These are phyloP conservation scores for Sarocladium kiliense DNA, from an alignment of 2,329 filamentous ascomycete genomes.

Conservation along the genomic window DNA sequence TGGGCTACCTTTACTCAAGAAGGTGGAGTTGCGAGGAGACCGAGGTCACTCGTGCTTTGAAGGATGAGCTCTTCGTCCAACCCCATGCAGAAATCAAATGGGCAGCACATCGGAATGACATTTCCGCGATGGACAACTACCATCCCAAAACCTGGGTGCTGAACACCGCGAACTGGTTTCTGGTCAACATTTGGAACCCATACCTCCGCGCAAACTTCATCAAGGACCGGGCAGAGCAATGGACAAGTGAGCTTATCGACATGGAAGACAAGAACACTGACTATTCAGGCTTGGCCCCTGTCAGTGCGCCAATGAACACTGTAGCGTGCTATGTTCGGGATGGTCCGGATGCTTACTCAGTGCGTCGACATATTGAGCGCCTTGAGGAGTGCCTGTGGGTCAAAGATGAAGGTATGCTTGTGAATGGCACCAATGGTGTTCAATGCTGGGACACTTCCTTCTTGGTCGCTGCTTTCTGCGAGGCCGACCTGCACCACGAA, in stretches of 20 bases:
- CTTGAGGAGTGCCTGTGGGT: constrained; percentile 88
- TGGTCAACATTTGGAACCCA: constrained; percentile 77
- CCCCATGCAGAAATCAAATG: constrained; percentile 76
- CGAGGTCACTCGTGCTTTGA: constrained; percentile 64
- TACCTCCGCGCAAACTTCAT: constrained; percentile 65
- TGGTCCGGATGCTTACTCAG: constrained; percentile 66
- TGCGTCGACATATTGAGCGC: constrained; percentile 73
- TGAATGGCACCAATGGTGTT: constrained; percentile 96
- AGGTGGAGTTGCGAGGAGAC: constrained; percentile 73
- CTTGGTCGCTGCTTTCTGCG: constrained; percentile 74
- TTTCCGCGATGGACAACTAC: constrained; percentile 78
- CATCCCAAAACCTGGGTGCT: constrained; percentile 86
- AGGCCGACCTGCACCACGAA: constrained; percentile 72
- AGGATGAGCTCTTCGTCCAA: constrained; percentile 77
- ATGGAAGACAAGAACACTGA: constrained; percentile 94
- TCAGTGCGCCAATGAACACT: constrained; percentile 88
- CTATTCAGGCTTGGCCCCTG: constrained; percentile 79
- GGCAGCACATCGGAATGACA: constrained; percentile 72
- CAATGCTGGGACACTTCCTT: constrained; percentile 97
- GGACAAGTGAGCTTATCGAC: constrained; percentile 76
- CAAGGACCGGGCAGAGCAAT: constrained; percentile 68
- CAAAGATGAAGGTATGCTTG: constrained; percentile 85
- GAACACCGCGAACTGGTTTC: constrained; percentile 69
- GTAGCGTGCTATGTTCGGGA: constrained; percentile 79
- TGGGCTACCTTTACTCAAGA: constrained; percentile 86